phyloP scores from a whole-genome alignment of 2,329 filamentous ascomycete genomes.

The Geosmithia flava region DNA sequence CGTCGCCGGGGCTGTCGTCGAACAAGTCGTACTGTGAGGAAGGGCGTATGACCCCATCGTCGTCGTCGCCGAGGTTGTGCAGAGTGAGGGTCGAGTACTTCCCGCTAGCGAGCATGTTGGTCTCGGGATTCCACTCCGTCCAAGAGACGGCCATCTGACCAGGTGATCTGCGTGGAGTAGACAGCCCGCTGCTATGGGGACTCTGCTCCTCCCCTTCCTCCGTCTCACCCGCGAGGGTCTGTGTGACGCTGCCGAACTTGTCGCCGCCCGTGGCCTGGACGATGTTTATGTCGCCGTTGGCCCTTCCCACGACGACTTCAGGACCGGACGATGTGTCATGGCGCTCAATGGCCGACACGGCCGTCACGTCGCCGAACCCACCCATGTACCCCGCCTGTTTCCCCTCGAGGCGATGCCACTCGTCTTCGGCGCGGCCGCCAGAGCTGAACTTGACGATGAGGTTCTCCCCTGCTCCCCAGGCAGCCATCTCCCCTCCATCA shows the following conservation, averaged over 20 bases:
- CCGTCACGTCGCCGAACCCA: slow-evolving; percentile 36
- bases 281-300: slow-evolving; percentile 34
- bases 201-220: not conserved
- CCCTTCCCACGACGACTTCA: slow-evolving; percentile 32
- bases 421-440: slow-evolving; percentile 6
- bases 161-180: slow-evolving; percentile 10
- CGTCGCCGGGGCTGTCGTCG: slow-evolving; percentile 4
- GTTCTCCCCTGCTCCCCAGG: slow-evolving; percentile 39
- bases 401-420: slow-evolving; percentile 27
- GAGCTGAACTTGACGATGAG: slow-evolving; percentile 28
- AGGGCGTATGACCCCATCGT: slow-evolving; percentile 6
- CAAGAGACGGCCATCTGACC: slow-evolving; percentile 18
- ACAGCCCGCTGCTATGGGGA: not conserved
- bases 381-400: slow-evolving; percentile 22
- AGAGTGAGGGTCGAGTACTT: slow-evolving; percentile 16
- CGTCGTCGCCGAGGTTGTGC: slow-evolving; percentile 10
- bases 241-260: slow-evolving; percentile 13
- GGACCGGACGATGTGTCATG: slow-evolving; percentile 7
- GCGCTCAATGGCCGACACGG: slow-evolving; percentile 29
- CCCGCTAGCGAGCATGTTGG: slow-evolving; percentile 16
- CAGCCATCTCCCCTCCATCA: slow-evolving; percentile 30
- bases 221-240: slow-evolving; percentile 7
- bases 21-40: slow-evolving; percentile 14
- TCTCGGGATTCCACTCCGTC: slow-evolving; percentile 17
- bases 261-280: slow-evolving; percentile 12